Conservation (phyloP, 2,329 filamentous ascomycete genomes). For the Cladophialophora carrionii region DNA sequence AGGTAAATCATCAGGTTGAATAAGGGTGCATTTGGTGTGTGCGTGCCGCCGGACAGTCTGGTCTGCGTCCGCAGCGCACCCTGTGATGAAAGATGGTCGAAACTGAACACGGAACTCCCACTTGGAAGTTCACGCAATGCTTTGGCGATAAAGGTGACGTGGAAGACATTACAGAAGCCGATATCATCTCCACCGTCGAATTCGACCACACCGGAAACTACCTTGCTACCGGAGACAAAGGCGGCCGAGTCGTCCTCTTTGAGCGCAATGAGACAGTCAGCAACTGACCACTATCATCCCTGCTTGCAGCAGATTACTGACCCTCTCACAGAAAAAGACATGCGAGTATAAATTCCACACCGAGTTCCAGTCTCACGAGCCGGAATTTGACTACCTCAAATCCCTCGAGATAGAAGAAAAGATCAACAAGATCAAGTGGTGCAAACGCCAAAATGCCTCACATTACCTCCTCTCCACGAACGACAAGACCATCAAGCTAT, state of each 20-base stretch:
- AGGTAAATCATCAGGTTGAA: slow-evolving; percentile 20
- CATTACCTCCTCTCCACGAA: slow-evolving; percentile 98
- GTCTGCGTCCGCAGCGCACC: slow-evolving; percentile 21
- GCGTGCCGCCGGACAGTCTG: slow-evolving; percentile 15
- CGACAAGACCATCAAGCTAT: slow-evolving; percentile 99
- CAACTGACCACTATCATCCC: slow-evolving; percentile 33
- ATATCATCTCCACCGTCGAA: slow-evolving; percentile 58
- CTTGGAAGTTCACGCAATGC: slow-evolving; percentile 99
- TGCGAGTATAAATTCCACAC: slow-evolving; percentile 99
- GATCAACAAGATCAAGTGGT: slow-evolving; percentile 99
- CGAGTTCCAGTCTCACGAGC: slow-evolving; percentile 99
- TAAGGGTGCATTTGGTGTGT: slow-evolving; percentile 29
- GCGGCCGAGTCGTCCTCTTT: slow-evolving; percentile 56
- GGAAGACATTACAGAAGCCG: slow-evolving; percentile 90
- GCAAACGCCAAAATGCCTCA: slow-evolving; percentile 93
- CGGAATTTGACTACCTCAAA: slow-evolving; percentile 99
- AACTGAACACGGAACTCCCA: slow-evolving; percentile 89
- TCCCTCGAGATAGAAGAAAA: slow-evolving; percentile 99
- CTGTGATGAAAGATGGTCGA: slow-evolving; percentile 80
- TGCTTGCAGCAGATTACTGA: slow-evolving; percentile 11
- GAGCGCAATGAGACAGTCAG: slow-evolving; percentile 88
- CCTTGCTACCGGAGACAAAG: slow-evolving; percentile 57
- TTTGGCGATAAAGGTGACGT: slow-evolving; percentile 99
- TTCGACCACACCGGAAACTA: slow-evolving; percentile 59
- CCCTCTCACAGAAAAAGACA: slow-evolving; percentile 83